A percentile compares a stretch with the other conserved stretches of the same genome.
Conservation (phyloP, 768 basidiomycete genomes). For the Termitomyces sp. region DNA sequence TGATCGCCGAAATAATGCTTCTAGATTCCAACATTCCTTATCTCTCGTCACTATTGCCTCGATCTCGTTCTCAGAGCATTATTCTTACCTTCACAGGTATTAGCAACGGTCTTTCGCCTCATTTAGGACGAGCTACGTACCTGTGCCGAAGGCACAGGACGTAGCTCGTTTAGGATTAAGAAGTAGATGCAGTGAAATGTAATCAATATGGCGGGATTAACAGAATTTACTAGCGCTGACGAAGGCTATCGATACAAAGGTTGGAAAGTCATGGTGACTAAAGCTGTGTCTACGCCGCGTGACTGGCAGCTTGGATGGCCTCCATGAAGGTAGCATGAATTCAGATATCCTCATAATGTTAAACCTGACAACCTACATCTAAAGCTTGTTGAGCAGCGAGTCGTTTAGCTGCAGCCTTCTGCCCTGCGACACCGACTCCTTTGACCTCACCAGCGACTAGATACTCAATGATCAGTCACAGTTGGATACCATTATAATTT, state of each 20-base stretch:
- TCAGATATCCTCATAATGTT: not conserved
- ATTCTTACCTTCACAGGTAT: not conserved
- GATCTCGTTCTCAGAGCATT: not conserved
- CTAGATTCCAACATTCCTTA: not conserved
- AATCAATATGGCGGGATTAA: not conserved
- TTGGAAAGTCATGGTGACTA: not conserved
- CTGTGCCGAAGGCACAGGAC: no score
- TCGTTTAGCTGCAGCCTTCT: slow-evolving; percentile 43
- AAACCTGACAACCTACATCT: slow-evolving; percentile 20
- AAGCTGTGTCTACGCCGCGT: not conserved
- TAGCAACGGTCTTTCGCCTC: not conserved
- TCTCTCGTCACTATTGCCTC: not conserved
- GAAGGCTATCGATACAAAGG: not conserved
- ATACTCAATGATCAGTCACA: slow-evolving; percentile 1
- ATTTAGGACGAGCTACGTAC: no score
- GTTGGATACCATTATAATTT: not conserved
- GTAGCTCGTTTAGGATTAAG: not conserved
- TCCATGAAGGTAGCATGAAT: not conserved
- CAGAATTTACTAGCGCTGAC: not conserved
- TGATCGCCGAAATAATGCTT: not conserved
- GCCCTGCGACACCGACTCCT: slow-evolving; percentile 39
- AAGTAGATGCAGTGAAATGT: not conserved
- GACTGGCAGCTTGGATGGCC: slow-evolving; percentile 4
- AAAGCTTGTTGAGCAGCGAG: slow-evolving; percentile 40
- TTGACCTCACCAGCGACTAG: slow-evolving; percentile 42